phyloP scores from a whole-genome alignment of 1,284 basidiomycete genomes.

The Ceratobasidium sp. region DNA sequence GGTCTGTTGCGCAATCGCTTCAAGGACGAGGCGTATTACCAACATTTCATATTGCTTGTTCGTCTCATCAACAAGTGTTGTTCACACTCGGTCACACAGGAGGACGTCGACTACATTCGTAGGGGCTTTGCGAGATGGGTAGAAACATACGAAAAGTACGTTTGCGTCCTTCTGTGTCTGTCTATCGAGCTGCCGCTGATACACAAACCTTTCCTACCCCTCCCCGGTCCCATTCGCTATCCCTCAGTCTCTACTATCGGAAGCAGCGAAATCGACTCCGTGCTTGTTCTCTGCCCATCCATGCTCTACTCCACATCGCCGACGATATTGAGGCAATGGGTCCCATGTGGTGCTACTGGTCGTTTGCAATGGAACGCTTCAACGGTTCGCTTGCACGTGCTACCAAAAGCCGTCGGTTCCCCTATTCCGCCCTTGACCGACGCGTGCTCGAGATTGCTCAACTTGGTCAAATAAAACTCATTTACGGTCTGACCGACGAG shows the following conservation, averaged over 20 bases:
- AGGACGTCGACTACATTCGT: slow-evolving; percentile 50
- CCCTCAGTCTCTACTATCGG: slow-evolving; percentile 55
- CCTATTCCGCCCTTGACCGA: slow-evolving; percentile 23
- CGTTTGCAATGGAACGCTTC: no score
- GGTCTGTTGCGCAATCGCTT: slow-evolving; percentile 50
- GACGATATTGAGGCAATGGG: no score
- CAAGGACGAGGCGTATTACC: slow-evolving; percentile 51
- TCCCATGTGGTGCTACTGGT: no score
- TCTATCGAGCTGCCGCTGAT: no score
- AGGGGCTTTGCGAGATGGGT: slow-evolving; percentile 56
- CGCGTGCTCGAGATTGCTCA: slow-evolving; percentile 13
- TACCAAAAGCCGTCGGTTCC: slow-evolving; percentile 21
- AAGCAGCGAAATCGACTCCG: slow-evolving; percentile 47
- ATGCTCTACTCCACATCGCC: no score
- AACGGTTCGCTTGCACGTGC: slow-evolving; percentile 45
- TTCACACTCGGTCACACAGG: slow-evolving; percentile 53
- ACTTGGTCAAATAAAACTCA: slow-evolving; percentile 18
- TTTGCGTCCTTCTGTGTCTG: slow-evolving; percentile 50
- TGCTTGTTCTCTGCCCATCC: slow-evolving; percentile 52
- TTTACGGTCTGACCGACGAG: slow-evolving; percentile 5
- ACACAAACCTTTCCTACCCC: not conserved
- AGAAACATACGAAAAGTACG: slow-evolving; percentile 54
- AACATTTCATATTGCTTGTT: slow-evolving; percentile 56
- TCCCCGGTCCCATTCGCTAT: not conserved
- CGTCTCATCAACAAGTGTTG: no score